Evolutionary conservation across 2,329 filamentous ascomycete genomes (phyloP).

Genomic region (Exophiala viscosa): DNA sequence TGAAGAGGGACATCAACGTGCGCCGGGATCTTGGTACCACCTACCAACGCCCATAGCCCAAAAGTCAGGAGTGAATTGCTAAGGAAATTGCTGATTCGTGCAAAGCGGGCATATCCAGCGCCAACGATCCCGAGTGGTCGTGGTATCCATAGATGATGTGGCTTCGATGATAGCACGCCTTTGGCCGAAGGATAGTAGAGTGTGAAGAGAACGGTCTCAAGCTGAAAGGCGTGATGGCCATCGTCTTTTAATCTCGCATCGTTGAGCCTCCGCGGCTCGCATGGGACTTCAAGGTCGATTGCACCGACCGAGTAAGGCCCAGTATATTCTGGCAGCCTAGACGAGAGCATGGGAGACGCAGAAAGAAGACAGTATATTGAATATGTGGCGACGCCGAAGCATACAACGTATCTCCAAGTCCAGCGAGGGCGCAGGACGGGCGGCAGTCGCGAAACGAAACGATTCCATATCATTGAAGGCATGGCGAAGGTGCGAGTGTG

Average conservation of each 20-base stretch:
- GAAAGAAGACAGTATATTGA: conserved; percentile 22
- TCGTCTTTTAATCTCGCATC: conserved; percentile 22
- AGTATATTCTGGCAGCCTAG: conserved; percentile 25
- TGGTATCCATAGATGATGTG: conserved; percentile 28
- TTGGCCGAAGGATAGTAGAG: conserved; percentile 27
- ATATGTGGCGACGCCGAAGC: conserved; percentile 16
- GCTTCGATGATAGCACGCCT: conserved; percentile 14
- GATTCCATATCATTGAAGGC: conserved; percentile 17
- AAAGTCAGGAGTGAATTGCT: conserved; percentile 25
- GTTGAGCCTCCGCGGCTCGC: conserved; percentile 20
- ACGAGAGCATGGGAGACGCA: conserved; percentile 23
- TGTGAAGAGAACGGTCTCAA: conserved; percentile 29
- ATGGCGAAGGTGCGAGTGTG: background rate
- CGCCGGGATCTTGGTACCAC: conserved; percentile 27
- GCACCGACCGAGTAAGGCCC: conserved; percentile 27
- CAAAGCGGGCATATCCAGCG: conserved; percentile 27
- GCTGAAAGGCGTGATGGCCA: conserved; percentile 22
- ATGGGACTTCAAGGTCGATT: conserved; percentile 27
- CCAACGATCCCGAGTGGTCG: conserved; percentile 23
- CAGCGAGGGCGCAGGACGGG: conserved; percentile 7
- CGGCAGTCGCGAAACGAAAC: conserved; percentile 5
- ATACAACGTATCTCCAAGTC: conserved; percentile 26
- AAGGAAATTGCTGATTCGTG: conserved; percentile 27
- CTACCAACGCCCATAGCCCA: conserved; percentile 23
- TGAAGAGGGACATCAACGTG: conserved; percentile 27